Percentiles rank a stretch among this genome's conserved stretches.
These are phyloP conservation scores for Grifola frondosa DNA, from an alignment of 1,284 basidiomycete species.

Conservation along the genomic window DNA sequence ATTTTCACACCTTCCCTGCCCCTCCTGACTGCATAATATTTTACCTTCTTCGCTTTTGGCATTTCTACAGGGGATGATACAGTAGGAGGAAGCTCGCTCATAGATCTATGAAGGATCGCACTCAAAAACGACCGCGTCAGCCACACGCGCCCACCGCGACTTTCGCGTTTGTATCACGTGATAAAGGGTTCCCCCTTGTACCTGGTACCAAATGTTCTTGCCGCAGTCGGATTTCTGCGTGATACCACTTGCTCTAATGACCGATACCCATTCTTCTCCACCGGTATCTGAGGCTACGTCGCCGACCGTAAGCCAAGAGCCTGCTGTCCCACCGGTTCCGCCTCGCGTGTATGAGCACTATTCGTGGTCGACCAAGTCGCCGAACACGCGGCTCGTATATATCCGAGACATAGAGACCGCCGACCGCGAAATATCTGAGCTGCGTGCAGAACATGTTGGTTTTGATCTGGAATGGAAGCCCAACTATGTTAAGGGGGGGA, in stretches of 20 bases:
- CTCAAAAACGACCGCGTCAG: too few relatives aligned
- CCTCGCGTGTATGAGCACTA: constrained; percentile 25
- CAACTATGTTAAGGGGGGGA: constrained; percentile 45
- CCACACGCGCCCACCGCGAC: constrained; percentile 1
- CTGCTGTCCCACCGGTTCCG: too few relatives aligned
- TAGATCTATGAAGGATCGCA: too few relatives aligned
- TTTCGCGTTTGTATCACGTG: constrained; percentile 1
- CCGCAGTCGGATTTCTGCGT: neutral
- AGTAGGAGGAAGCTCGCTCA: too few relatives aligned
- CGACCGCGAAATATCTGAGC: constrained; percentile 23
- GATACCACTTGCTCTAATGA: neutral
- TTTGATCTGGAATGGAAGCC: constrained; percentile 80
- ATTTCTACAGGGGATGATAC: too few relatives aligned
- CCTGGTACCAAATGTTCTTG: neutral
- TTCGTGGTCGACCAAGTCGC: constrained; percentile 24
- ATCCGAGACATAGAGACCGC: constrained; percentile 22
- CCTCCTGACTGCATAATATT: constrained; percentile 57
- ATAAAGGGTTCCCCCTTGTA: neutral
- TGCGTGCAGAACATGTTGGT: constrained; percentile 41
- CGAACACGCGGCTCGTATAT: constrained; percentile 27
- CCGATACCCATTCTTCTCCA: neutral
- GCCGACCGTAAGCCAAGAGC: too few relatives aligned
- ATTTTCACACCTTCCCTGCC: constrained; percentile 54
- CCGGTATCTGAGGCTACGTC: too few relatives aligned
- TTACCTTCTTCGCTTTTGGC: too few relatives aligned